Base-by-base conservation (phyloP, 1,284 basidiomycete species). In the Gomphus sp. region DNA sequence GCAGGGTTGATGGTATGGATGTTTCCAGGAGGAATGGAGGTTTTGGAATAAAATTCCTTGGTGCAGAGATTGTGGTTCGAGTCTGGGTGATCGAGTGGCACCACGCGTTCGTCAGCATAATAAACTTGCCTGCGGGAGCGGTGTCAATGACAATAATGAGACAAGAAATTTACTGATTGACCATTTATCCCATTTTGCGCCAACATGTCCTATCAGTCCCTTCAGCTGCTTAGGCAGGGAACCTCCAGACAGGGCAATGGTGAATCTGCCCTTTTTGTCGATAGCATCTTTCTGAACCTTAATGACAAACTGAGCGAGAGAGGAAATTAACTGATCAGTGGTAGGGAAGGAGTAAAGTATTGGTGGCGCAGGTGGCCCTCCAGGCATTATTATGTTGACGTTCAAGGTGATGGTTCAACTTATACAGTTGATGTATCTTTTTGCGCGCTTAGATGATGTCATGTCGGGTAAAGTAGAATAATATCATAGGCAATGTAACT, bases 61-160 rank as follows among this genome's bases (percentile, higher is more conserved):
- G 76, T 75, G 77, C 89, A 93, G 55, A 93, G 81, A 10, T 73
- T 69, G 75, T 96, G 94, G 74, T 99, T 99, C 45, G 91, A 94
- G 70, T 98, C 95, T 57, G 86, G 80, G 69, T 97, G 81, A 74
- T 95, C 87, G 67, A 98, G 85, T 0, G 94, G 93, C 12, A 99
- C 97, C 59, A 89, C 85, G 58, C 97, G 91, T 76, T 99, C 97
- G 72, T 99, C 97, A 56, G 88, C 93, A 72, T 98, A 99, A 76
- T 91, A 99, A 67, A 99, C 85, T 67, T 98, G 93, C 95, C 95
- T 98, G 71, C n/a, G 5, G 6, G 37, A 18, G 28, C 28, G 43
- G 39, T 6, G n/a, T 39, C 52, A 45, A n/a, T 10, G 52, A 58
- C 51, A 10, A 36, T 52, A 55, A 56, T 36, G 22, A 54, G 59